Base-by-base conservation (phyloP, 2,329 filamentous ascomycete genomes). In the Xylariales sp. region DNA sequence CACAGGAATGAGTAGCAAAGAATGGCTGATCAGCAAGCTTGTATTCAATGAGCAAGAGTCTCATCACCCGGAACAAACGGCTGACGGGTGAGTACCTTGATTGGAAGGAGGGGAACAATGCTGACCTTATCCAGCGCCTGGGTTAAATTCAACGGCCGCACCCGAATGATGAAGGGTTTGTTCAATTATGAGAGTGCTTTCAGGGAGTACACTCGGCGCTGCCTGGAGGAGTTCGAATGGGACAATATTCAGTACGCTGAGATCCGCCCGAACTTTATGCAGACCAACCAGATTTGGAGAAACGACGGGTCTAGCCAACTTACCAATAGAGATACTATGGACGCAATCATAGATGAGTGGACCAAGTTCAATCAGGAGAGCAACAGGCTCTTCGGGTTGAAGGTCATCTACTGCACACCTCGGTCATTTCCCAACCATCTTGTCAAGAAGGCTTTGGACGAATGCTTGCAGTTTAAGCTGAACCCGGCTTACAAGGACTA, bases 1-100 rank as follows among this genome's bases (percentile, higher is more conserved):
- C 15, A 14, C 8, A 15, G 9, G 15, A 7, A 10, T 9, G 29
- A 32, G 15, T 14, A 32, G 29, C 15, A 53, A 56, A 40, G 51
- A 63, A 10, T 87, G 82, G 81, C 64, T 87, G 9, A 61, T 66
- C 28, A 62, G 63, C 10, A 87, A 86, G 59, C 72, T 86, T 47
- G 65, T 79, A 1, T 80, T 86, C 32, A 64, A 71, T 24, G 73
- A 78, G 47, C 63, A 76, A 4, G 81, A 86, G 54, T 71, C 78
- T 0, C 73, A 85, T 51, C 64, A 69, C 21, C 52, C 62, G 29
- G 55, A 65, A 2, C 73, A 77, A 46, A 76, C 73, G 5, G 60
- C 65, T 11, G 61, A 68, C 33, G 78, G 79, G 79, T 82, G 63
- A 28, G 66, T 21, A 8, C 10, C 14, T 4, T 25, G 14, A 16